Base-by-base conservation (phyloP, 306 rosid genomes). In the Inga leiocalycina region DNA sequence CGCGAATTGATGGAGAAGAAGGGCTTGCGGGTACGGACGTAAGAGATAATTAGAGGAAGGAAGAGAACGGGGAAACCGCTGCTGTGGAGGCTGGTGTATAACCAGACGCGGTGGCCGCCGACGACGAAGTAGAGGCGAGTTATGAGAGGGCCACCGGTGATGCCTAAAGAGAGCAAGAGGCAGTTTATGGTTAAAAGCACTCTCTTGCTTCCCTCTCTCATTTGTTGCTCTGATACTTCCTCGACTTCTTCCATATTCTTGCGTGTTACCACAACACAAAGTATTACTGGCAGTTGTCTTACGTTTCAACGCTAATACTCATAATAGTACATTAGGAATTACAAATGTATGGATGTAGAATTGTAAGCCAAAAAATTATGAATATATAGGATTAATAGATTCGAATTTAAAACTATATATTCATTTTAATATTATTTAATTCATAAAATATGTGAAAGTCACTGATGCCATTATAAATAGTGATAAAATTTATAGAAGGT, bases 31-130 rank as follows among this genome's bases (percentile, higher is more conserved):
- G 85, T 89, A 81, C 43, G 59, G 72, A 71, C 6, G 87, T 87
- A 79, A 14, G 86, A 66, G 65, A 88, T 24, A 66, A 78, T 8
- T 5, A 91, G 35, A 10, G 98, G 98, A 72, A 92, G 1, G 45
- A 95, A 66, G 6, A 91, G 79, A 75, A 93, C 15, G 0, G 98
- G 98, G 65, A 89, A 95, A 66, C 83, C 98, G 8, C 79, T 87
- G 27, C 98, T 93, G 82, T 92, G 81, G 4, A 95, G 93, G 80
- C 81, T 87, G 87, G 93, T 85, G 0, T 93, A 88, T 52, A 95
- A 89, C 98, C 98, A 92, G 9, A 90, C 80, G 24, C 97, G 91
- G 0, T 91, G 85, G 70, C 98, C 98, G 14, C 98, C 98, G 15
- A 90, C 92, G 80, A 89, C 30, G 91, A 89, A 95, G 89, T 95